Percentiles rank a stretch among this genome's conserved stretches.
phyloP scores from a whole-genome alignment of 371 early-diverging fungal species.

The Apophysomyces trapeziformis region DNA sequence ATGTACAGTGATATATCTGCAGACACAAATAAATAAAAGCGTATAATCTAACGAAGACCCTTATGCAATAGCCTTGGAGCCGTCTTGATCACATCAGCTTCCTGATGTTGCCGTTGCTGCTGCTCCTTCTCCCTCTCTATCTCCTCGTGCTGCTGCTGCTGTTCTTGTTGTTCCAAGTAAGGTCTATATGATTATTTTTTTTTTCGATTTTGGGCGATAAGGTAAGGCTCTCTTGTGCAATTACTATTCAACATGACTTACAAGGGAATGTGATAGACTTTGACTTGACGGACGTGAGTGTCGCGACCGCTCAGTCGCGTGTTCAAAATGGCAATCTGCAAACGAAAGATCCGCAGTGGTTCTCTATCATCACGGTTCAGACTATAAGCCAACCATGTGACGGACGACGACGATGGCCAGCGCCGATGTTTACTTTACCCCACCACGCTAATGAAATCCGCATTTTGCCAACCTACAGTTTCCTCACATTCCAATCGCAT shows the following conservation, averaged over 20 bases:
- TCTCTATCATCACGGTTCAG: constrained; percentile 30
- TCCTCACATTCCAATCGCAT: constrained; percentile 62
- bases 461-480: constrained; percentile 75
- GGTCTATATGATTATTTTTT: not conserved
- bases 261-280: constrained; percentile 63
- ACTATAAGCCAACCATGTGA: not conserved
- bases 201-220: not conserved
- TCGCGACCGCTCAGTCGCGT: constrained; percentile 95
- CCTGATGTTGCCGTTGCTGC: not conserved
- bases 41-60: constrained; percentile 17
- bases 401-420: constrained; percentile 17
- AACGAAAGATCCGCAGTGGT: constrained; percentile 59
- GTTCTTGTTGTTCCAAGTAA: not conserved
- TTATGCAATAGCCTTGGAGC: constrained; percentile 4
- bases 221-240: not conserved
- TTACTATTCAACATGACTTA: constrained; percentile 25
- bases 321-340: constrained; percentile 81
- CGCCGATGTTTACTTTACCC: constrained; percentile 35
- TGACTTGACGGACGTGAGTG: constrained; percentile 85
- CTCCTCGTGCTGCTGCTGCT: not conserved
- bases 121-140: constrained; percentile 1
- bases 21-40: not conserved
- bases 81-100: not conserved
- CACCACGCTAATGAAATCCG: constrained; percentile 58
- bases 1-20: constrained; percentile 1